phyloP scores from a whole-genome alignment of 2,329 filamentous ascomycete species.

The Aspergillus japonicus region DNA sequence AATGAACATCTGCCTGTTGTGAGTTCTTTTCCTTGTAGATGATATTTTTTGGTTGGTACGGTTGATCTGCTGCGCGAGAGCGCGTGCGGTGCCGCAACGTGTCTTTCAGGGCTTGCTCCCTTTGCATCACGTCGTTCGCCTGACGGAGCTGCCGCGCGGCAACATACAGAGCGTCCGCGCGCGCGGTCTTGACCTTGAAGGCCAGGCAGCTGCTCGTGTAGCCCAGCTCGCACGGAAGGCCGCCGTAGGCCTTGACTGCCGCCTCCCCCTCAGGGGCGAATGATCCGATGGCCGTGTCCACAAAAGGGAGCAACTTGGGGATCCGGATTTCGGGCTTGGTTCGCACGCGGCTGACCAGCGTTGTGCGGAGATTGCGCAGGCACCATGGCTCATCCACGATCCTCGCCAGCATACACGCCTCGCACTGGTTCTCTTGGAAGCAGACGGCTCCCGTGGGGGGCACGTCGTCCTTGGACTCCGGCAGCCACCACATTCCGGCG shows the following conservation, averaged over 20 bases:
- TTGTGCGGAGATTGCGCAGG: constrained; percentile 31
- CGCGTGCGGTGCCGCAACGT: not conserved
- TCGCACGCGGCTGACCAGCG: constrained; percentile 32
- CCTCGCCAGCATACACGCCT: constrained; percentile 39
- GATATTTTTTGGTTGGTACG: too few relatives aligned
- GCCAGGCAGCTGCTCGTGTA: not conserved
- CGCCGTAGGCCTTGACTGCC: not conserved
- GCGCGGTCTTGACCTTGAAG: not conserved
- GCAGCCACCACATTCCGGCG: constrained; percentile 34
- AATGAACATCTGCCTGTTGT: too few relatives aligned
- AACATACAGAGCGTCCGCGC: not conserved
- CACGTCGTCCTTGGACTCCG: not conserved
- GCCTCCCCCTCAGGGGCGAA: not conserved
- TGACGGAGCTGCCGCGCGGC: not conserved
- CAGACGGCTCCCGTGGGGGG: constrained; percentile 16
- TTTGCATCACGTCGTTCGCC: not conserved
- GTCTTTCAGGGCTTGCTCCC: not conserved
- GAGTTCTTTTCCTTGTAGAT: too few relatives aligned
- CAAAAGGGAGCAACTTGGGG: constrained; percentile 29
- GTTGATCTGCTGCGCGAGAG: not conserved
- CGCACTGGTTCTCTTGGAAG: constrained; percentile 36
- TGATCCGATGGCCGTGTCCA: constrained; percentile 29
- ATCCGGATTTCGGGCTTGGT: constrained; percentile 25
- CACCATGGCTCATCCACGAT: constrained; percentile 26
- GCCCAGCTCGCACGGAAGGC: not conserved